These are phyloP conservation scores for Glebionis coronaria DNA, from an alignment of 129 eudicot species.

Conservation along the genomic window DNA sequence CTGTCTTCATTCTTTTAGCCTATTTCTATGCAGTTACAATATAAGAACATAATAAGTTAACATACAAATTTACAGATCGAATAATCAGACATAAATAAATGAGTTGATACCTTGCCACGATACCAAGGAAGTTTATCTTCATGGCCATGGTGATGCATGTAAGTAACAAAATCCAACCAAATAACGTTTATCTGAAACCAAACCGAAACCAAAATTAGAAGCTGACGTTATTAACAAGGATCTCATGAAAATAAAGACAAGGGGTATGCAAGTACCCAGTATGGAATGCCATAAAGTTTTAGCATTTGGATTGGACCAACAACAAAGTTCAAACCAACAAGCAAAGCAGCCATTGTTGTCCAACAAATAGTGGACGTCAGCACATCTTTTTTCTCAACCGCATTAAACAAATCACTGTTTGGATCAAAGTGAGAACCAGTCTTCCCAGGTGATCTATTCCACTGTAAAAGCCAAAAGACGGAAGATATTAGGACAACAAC, in stretches of 20 bases:
- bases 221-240: background rate
- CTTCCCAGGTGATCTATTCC: constrained; percentile 57
- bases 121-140: constrained; percentile 70
- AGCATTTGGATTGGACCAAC: constrained; percentile 50
- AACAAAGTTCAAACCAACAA: constrained; percentile 43
- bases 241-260: background rate
- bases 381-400: constrained; percentile 47
- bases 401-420: constrained; percentile 40
- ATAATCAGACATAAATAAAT: constrained; percentile 1
- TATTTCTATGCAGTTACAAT: background rate
- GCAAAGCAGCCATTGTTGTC: constrained; percentile 46
- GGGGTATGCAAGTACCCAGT: constrained; percentile 39
- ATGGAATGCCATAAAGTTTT: constrained; percentile 56
- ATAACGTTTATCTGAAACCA: constrained; percentile 49
- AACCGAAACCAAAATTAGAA: constrained; percentile 28
- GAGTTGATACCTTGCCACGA: constrained; percentile 60
- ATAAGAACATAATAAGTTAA: background rate
- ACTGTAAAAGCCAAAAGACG: constrained; percentile 28
- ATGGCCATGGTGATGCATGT: constrained; percentile 72
- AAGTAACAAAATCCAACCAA: constrained; percentile 67
- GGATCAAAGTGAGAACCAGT: constrained; percentile 61
- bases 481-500: background rate
- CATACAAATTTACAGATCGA: no score
- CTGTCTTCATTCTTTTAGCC: constrained; percentile 2
- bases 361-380: constrained; percentile 55